phyloP scores from a whole-genome alignment of 352 stramenopile genomes.

The Phytophthora europaea region DNA sequence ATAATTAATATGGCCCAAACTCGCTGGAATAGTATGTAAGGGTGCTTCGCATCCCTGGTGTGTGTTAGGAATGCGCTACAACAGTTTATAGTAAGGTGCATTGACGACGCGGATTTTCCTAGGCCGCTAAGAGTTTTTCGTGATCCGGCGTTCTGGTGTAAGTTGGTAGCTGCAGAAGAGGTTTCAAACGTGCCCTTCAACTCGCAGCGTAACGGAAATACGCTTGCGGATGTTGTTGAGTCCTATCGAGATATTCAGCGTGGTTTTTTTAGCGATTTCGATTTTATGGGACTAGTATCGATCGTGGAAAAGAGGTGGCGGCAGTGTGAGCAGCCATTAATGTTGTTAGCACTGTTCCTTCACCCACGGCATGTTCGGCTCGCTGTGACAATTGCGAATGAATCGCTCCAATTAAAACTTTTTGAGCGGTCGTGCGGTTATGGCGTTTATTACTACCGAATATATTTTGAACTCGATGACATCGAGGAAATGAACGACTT shows the following conservation, averaged over 20 bases:
- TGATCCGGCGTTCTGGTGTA: background rate
- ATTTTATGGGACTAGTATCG: background rate
- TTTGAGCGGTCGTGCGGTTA: constrained; percentile 9
- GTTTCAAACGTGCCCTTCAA: too few species aligned
- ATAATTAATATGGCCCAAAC: too few species aligned
- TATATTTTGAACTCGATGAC: background rate
- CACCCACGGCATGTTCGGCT: constrained; percentile 2
- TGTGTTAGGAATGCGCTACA: background rate
- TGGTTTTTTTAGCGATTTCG: too few species aligned
- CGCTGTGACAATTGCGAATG: constrained; percentile 1
- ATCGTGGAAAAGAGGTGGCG: constrained; percentile 13
- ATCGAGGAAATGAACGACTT: background rate
- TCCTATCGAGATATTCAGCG: too few species aligned
- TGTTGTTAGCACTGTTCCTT: constrained; percentile 10
- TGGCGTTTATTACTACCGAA: constrained; percentile 2
- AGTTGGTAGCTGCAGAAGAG: background rate
- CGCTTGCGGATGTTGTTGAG: too few species aligned
- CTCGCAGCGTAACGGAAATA: too few species aligned
- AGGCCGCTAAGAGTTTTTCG: background rate
- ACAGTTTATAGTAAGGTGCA: constrained; percentile 5
- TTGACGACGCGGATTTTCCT: background rate
- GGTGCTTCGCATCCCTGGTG: background rate
- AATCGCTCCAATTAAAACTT: background rate
- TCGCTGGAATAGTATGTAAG: too few species aligned
- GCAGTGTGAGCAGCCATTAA: constrained; percentile 12